Conservation (phyloP, 225 moss, liverwort and hornwort genomes). For the Sphagnum tenellum region DNA sequence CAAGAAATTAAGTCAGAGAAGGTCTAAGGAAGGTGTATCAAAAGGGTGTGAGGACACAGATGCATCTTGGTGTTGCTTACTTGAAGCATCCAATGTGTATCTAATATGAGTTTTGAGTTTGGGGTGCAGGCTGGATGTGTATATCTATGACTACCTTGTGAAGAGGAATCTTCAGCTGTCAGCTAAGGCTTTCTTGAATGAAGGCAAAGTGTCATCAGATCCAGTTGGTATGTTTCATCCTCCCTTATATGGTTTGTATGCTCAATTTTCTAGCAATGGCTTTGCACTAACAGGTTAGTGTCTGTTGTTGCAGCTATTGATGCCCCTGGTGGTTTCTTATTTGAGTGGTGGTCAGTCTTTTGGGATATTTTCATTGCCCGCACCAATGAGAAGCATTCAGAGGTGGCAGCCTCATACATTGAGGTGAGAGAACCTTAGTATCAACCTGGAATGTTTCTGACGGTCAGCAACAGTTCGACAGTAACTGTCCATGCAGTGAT, state of each 20-base stretch:
- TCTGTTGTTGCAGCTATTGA: constrained; percentile 62
- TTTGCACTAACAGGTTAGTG: no score
- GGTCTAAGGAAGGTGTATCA: no score
- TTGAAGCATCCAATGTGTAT: no score
- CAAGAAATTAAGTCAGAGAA: no score
- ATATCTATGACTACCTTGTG: constrained; percentile 96
- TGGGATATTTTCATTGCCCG: constrained; percentile 99
- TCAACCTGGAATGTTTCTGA: no score
- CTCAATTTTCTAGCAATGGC: no score
- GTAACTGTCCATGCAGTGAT: no score
- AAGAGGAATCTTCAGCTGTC: constrained; percentile 94
- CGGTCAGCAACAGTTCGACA: no score
- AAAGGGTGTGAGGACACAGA: no score
- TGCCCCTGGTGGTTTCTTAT: constrained; percentile 96
- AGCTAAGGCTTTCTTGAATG: constrained; percentile 88
- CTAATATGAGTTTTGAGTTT: no score
- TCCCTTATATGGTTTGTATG: no score
- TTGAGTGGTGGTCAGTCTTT: constrained; percentile 99
- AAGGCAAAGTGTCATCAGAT: constrained; percentile 99
- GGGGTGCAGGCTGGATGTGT: constrained; percentile 87
- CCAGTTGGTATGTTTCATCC: constrained; percentile 64
- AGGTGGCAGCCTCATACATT: constrained; percentile 99
- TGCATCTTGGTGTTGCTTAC: no score
- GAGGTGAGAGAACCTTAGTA: constrained; percentile 44
- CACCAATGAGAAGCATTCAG: constrained; percentile 98